These are phyloP conservation scores for Fusarium sacchari DNA, from an alignment of 2,329 filamentous ascomycete species.

Conservation along the genomic window DNA sequence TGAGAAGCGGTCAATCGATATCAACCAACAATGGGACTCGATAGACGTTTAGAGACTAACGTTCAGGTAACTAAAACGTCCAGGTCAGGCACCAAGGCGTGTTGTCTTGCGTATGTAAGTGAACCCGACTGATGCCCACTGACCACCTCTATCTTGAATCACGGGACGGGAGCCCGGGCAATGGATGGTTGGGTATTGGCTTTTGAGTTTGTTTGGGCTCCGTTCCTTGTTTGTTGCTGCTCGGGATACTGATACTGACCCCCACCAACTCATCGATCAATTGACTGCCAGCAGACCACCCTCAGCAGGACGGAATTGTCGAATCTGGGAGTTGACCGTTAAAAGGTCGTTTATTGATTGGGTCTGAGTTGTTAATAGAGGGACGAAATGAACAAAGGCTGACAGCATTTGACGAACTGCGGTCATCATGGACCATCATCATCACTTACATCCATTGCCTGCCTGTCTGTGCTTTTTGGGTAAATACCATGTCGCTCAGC, in stretches of 20 bases:
- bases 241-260: not conserved
- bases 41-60: not conserved
- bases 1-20: conserved; percentile 48
- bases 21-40: conserved; percentile 30
- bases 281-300: conserved; percentile 14
- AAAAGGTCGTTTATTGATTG: conserved; percentile 19
- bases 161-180: conserved; percentile 7
- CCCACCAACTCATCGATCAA: conserved; percentile 24
- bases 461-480: not conserved
- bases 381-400: conserved; percentile 20
- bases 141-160: conserved; percentile 34
- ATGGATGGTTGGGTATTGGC: conserved; percentile 3
- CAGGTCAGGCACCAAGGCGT: conserved; percentile 45
- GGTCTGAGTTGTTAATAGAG: not conserved
- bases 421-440: not conserved
- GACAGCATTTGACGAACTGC: conserved; percentile 19
- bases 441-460: conserved; percentile 10
- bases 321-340: conserved; percentile 16
- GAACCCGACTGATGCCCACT: conserved; percentile 46
- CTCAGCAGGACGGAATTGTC: conserved; percentile 14
- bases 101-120: conserved; percentile 37
- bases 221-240: conserved; percentile 3
- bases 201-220: conserved; percentile 1
- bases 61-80: not conserved
- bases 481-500: not conserved